Evolutionary conservation across 2,329 filamentous ascomycete genomes (phyloP).

Genomic region (Microdochium trichocladiopsis): DNA sequence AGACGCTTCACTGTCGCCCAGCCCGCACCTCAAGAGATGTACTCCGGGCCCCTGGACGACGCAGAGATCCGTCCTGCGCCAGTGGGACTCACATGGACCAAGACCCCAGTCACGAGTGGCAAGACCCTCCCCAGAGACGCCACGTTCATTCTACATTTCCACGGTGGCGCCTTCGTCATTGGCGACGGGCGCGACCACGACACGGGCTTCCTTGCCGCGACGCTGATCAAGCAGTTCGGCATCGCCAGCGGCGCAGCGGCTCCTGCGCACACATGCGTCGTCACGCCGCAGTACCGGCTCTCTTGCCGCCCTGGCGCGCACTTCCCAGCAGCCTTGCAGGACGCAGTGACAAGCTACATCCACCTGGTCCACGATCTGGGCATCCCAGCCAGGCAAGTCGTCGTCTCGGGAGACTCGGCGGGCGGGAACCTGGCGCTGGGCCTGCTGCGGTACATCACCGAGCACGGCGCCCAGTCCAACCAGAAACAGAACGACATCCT

Average conservation of each 20-base stretch:
- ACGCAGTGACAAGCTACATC: slow-evolving; percentile 31
- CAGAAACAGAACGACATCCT: neutral
- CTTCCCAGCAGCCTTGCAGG: slow-evolving; percentile 40
- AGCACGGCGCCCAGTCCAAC: slow-evolving; percentile 18
- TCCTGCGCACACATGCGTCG: slow-evolving; percentile 13
- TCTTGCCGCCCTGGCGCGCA: slow-evolving; percentile 22
- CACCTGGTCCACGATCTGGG: slow-evolving; percentile 29
- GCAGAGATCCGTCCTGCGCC: neutral
- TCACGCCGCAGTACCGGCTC: slow-evolving; percentile 37
- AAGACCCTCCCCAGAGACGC: neutral
- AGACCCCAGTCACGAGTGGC: neutral
- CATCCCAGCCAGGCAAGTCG: slow-evolving; percentile 27
- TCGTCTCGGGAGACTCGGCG: slow-evolving; percentile 36
- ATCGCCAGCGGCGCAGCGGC: slow-evolving; percentile 6
- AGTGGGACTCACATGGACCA: neutral
- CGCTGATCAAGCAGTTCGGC: slow-evolving; percentile 10
- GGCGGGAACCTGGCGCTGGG: slow-evolving; percentile 33
- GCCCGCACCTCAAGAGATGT: neutral
- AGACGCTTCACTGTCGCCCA: neutral
- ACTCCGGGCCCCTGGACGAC: neutral
- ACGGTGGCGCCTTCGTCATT: slow-evolving; percentile 16
- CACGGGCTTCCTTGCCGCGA: slow-evolving; percentile 5
- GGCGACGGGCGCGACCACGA: slow-evolving; percentile 10
- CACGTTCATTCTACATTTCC: slow-evolving; percentile 15
- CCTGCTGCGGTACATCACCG: slow-evolving; percentile 34